Conservation (phyloP, 495 filamentous ascomycete genomes). For the Xylaria curta region DNA sequence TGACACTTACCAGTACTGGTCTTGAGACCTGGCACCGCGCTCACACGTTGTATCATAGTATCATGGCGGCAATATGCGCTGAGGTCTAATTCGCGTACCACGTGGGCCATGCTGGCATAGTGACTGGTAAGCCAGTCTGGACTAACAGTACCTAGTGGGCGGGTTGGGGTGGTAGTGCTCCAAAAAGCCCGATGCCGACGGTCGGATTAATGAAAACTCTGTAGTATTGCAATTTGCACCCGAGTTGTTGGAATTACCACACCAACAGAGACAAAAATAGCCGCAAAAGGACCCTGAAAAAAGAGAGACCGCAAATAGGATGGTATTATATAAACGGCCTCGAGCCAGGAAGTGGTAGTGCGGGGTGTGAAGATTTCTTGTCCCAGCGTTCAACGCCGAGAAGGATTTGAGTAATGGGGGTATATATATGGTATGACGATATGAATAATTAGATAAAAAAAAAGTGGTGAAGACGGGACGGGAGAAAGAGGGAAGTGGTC, state of each 20-base stretch:
- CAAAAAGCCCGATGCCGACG: slow-evolving; percentile 12
- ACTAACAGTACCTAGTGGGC: slow-evolving; percentile 16
- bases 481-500: slow-evolving; percentile 18
- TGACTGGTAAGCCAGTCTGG: slow-evolving; percentile 30
- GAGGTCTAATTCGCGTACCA: slow-evolving; percentile 54
- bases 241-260: slow-evolving; percentile 32
- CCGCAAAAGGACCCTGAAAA: slow-evolving; percentile 13
- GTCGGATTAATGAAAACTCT: slow-evolving; percentile 21
- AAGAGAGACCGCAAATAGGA: not conserved
- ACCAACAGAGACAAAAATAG: slow-evolving; percentile 16
- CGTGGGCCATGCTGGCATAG: slow-evolving; percentile 44
- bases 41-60: slow-evolving; percentile 52
- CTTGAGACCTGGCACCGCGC: slow-evolving; percentile 52
- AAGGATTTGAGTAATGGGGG: slow-evolving; percentile 14
- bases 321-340: slow-evolving; percentile 12
- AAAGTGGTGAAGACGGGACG: slow-evolving; percentile 8
- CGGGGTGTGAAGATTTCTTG: slow-evolving; percentile 19
- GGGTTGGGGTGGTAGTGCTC: slow-evolving; percentile 23
- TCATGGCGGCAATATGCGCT: slow-evolving; percentile 48
- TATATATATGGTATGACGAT: not conserved
- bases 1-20: slow-evolving; percentile 55
- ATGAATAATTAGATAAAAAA: slow-evolving; percentile 11
- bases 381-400: slow-evolving; percentile 14
- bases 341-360: not conserved
- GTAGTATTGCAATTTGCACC: slow-evolving; percentile 29